These are phyloP conservation scores for Penicillium odoratum DNA, from an alignment of 495 filamentous ascomycete genomes.

Conservation along the genomic window DNA sequence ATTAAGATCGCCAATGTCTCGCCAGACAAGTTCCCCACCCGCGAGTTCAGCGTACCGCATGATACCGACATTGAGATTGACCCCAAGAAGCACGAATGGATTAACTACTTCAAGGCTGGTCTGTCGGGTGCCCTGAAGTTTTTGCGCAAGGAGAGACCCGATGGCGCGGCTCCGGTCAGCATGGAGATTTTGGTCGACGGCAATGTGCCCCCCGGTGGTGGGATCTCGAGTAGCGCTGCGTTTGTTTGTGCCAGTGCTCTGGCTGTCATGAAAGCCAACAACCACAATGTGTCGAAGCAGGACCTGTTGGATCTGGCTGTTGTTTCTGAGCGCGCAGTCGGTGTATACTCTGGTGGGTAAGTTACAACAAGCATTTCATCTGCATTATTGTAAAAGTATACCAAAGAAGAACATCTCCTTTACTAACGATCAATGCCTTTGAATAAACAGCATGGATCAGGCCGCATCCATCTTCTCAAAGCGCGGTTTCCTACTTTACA, in stretches of 20 bases:
- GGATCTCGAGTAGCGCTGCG: slow-evolving; percentile 89
- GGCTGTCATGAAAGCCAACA: slow-evolving; percentile 84
- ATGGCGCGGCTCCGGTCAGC: slow-evolving; percentile 63
- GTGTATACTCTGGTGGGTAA: slow-evolving; percentile 93
- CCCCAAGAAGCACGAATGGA: slow-evolving; percentile 84
- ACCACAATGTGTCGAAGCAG: slow-evolving; percentile 82
- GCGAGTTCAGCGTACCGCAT: slow-evolving; percentile 70
- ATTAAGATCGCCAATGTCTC: slow-evolving; percentile 79
- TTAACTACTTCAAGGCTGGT: slow-evolving; percentile 97
- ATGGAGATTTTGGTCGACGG: slow-evolving; percentile 92
- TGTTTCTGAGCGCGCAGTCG: slow-evolving; percentile 89
- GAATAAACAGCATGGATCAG: slow-evolving; percentile 74
- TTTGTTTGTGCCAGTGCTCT: slow-evolving; percentile 90
- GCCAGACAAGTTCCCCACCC: slow-evolving; percentile 69
- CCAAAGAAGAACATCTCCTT: not conserved
- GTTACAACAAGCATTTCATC: slow-evolving; percentile 20
- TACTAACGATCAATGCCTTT: not conserved
- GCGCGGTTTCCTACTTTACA: slow-evolving; percentile 82
- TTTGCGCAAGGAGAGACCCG: slow-evolving; percentile 63
- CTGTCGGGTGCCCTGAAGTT: slow-evolving; percentile 78
- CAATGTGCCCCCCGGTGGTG: slow-evolving; percentile 86
- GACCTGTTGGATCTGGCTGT: slow-evolving; percentile 88
- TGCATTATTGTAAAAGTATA: not conserved
- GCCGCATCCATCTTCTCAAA: slow-evolving; percentile 93
- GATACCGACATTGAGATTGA: slow-evolving; percentile 76